These are phyloP conservation scores for Paramecium sexaurelia DNA, from an alignment of 73 alveolate genomes.

Conservation along the genomic window DNA sequence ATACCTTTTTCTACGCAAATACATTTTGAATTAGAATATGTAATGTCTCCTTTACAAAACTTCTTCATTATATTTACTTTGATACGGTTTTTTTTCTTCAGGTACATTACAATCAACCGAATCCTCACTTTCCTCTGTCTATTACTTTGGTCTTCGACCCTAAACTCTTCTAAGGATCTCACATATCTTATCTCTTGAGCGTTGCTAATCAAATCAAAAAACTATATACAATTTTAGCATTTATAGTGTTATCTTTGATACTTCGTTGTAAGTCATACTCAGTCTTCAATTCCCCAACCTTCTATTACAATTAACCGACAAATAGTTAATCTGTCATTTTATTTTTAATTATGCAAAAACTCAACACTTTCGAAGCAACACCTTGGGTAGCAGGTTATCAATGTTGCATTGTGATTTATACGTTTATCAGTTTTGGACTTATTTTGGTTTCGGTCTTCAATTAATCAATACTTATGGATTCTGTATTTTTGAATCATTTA, in stretches of 20 bases:
- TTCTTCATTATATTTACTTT: background rate
- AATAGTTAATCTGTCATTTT: conserved; percentile 49
- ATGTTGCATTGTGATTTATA: conserved; percentile 2
- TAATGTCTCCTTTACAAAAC: conserved; percentile 42
- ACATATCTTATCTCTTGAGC: conserved; percentile 50
- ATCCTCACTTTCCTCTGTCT: background rate
- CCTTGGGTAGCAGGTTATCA: conserved; percentile 45
- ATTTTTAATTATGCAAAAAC: conserved; percentile 18
- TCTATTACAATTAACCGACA: conserved; percentile 49
- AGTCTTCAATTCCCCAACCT: conserved; percentile 30
- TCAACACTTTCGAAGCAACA: conserved; percentile 19
- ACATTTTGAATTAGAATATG: conserved; percentile 48
- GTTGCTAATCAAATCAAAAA: background rate
- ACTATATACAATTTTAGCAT: conserved; percentile 24
- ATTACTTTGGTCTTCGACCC: background rate
- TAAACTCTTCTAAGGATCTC: conserved; percentile 30
- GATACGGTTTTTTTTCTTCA: background rate
- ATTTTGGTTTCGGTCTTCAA: background rate
- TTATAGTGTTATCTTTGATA: conserved; percentile 41
- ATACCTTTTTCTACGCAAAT: conserved; percentile 29
- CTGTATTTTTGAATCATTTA: background rate
- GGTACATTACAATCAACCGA: background rate
- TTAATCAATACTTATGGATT: conserved; percentile 9
- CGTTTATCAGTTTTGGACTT: conserved; percentile 10
- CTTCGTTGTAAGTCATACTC: conserved; percentile 10